Conservation (phyloP, 164 flowering plant species). For the Tinospora cordifolia region DNA sequence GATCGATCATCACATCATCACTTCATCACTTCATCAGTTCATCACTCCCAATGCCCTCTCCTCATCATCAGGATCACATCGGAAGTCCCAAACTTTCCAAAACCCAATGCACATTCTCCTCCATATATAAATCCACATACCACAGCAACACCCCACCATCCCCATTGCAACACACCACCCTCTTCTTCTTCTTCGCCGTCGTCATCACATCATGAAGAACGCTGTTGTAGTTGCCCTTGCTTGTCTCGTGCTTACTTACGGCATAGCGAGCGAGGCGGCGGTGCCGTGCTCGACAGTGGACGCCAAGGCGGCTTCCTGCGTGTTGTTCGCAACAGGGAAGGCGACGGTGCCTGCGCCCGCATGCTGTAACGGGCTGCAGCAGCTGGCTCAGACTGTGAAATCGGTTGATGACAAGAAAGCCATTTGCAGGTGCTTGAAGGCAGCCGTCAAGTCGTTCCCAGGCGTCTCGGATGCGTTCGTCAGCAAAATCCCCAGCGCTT, state of each 20-base stretch:
- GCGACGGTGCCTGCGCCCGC: neutral
- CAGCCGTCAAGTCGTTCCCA: neutral
- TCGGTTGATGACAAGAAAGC: neutral
- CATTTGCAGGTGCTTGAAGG: neutral
- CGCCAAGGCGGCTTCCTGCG: neutral
- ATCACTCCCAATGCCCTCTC: neutral
- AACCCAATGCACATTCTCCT: neutral
- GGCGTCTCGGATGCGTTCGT: neutral
- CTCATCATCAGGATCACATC: neutral
- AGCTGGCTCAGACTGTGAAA: neutral
- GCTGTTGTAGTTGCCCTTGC: neutral
- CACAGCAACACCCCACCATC: neutral
- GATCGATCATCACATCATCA: too few relatives aligned
- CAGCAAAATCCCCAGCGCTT: neutral
- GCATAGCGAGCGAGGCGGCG: neutral
- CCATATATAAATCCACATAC: neutral
- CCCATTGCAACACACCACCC: neutral
- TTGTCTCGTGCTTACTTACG: neutral
- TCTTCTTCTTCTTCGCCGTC: too few relatives aligned
- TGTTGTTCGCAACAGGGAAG: neutral
- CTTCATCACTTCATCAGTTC: neutral
- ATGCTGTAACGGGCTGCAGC: neutral
- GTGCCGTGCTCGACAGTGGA: neutral
- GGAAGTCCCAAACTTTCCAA: neutral
- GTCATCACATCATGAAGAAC: neutral